Percentiles rank a stretch among this genome's conserved stretches.
These are phyloP conservation scores for Holtermannia corniformis DNA, from an alignment of 768 basidiomycete genomes.

Conservation along the genomic window DNA sequence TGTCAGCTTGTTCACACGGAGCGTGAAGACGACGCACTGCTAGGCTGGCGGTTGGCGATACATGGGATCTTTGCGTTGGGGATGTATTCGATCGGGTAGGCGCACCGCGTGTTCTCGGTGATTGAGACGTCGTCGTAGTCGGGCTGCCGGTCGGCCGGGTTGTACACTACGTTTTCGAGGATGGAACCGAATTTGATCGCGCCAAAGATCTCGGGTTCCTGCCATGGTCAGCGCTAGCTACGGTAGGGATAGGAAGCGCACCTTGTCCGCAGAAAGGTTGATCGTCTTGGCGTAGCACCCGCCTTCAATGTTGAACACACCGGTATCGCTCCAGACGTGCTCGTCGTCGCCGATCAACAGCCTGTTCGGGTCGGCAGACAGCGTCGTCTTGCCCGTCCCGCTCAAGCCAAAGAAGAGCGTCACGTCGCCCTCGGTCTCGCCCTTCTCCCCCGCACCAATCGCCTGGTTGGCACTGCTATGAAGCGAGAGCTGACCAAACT, in stretches of 20 bases:
- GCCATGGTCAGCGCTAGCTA: background rate
- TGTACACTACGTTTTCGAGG: constrained; percentile 98
- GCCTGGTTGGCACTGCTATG: constrained; percentile 86
- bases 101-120: constrained; percentile 98
- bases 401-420: constrained; percentile 98
- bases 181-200: constrained; percentile 93
- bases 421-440: constrained; percentile 76
- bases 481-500: constrained; percentile 92
- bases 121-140: constrained; percentile 96
- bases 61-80: constrained; percentile 93
- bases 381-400: constrained; percentile 96
- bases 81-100: constrained; percentile 97
- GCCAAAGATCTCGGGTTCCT: constrained; percentile 90
- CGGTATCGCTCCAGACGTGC: constrained; percentile 97
- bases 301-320: constrained; percentile 99
- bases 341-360: constrained; percentile 97
- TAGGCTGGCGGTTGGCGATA: constrained; percentile 72
- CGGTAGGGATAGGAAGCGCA: constrained; percentile 1
- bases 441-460: constrained; percentile 47
- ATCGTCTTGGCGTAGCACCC: constrained; percentile 98
- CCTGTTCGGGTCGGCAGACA: constrained; percentile 90
- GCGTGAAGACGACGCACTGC: constrained; percentile 48
- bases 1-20: constrained; percentile 49
- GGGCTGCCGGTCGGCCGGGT: constrained; percentile 64
- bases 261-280: constrained; percentile 86